These are phyloP conservation scores for Luzula sylvatica DNA, from an alignment of 176 grass and related monocot genomes.

Conservation along the genomic window DNA sequence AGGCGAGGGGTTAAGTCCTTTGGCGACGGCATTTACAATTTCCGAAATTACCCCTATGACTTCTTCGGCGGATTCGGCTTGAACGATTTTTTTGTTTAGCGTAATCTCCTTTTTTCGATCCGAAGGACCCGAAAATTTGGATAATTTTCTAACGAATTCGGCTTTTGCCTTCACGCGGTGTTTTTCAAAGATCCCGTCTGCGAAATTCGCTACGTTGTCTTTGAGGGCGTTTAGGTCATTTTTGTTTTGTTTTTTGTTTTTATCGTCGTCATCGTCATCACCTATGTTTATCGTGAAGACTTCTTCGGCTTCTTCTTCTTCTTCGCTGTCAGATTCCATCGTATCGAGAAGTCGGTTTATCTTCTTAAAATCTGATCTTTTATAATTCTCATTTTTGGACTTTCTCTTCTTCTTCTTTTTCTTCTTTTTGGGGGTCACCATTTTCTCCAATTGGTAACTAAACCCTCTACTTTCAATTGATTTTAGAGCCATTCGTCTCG, in stretches of 20 bases:
- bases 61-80: slow-evolving; percentile 62
- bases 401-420: slow-evolving; percentile 44
- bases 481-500: slow-evolving; percentile 54
- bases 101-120: slow-evolving; percentile 71
- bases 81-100: slow-evolving; percentile 63
- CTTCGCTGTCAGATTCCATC: slow-evolving; percentile 17
- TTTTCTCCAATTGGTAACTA: slow-evolving; percentile 29
- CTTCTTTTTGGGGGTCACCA: slow-evolving; percentile 73
- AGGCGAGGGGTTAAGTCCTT: slow-evolving; percentile 75
- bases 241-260: slow-evolving; percentile 23
- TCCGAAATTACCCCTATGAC: slow-evolving; percentile 54
- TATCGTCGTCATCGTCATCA: slow-evolving; percentile 10
- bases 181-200: slow-evolving; percentile 75
- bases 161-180: slow-evolving; percentile 49
- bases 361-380: slow-evolving; percentile 4
- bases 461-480: slow-evolving; percentile 67
- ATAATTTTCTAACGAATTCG: slow-evolving; percentile 55
- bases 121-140: slow-evolving; percentile 62
- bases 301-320: slow-evolving; percentile 17
- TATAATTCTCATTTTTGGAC: slow-evolving; percentile 25
- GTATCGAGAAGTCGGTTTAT: slow-evolving; percentile 2
- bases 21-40: slow-evolving; percentile 38
- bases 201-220: slow-evolving; percentile 34
- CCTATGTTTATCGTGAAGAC: slow-evolving; percentile 8
- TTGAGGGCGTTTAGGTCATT: slow-evolving; percentile 31